Percentiles rank a stretch among this genome's conserved stretches.
Conservation (phyloP, 129 eudicot species). For the Sambucus nigra region DNA sequence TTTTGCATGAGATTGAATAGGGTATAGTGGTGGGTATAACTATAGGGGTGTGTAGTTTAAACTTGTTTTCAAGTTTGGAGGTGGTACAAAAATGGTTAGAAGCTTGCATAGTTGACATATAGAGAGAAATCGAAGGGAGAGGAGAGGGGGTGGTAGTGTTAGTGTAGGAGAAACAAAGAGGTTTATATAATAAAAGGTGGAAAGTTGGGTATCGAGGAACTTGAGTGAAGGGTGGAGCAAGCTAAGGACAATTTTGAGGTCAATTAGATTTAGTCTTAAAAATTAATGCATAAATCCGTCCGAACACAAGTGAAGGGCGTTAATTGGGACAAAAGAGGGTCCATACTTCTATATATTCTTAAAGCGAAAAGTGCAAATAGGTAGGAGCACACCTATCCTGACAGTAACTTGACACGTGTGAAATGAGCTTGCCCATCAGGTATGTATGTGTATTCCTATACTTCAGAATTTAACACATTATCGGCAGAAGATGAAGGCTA, state of each 20-base stretch:
- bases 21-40: background rate
- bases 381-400: background rate
- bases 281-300: too few species aligned
- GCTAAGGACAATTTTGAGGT: too few species aligned
- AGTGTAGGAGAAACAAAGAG: background rate
- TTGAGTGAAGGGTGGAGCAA: too few species aligned
- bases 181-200: background rate
- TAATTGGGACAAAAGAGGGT: too few species aligned
- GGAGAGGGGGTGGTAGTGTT: background rate
- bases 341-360: too few species aligned
- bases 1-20: conserved; percentile 17
- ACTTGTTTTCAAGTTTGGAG: background rate
- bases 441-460: too few species aligned
- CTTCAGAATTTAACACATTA: too few species aligned
- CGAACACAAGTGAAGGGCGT: too few species aligned
- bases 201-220: background rate
- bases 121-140: background rate
- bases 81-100: background rate
- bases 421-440: too few species aligned
- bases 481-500: too few species aligned
- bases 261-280: too few species aligned
- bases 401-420: background rate
- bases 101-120: background rate
- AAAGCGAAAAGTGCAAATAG: background rate
- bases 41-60: background rate